Evolutionary conservation across 805 yeast species (phyloP).

Genomic region (Clavispora santaluciae): DNA sequence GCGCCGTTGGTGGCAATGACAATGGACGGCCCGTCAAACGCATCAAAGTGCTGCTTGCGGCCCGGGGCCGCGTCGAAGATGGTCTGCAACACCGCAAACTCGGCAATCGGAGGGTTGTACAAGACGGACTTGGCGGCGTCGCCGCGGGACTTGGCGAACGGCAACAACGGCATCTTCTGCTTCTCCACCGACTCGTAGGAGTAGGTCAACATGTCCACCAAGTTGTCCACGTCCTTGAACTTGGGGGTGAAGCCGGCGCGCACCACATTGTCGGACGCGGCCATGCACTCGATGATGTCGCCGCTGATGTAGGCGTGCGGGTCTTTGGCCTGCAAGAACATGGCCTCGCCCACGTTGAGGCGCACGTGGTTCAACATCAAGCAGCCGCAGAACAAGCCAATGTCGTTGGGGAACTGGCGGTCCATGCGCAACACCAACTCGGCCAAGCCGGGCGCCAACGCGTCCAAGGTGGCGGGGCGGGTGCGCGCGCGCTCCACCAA

Average conservation of each 20-base stretch:
- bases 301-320: conserved; percentile 98
- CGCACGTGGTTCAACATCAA: conserved; percentile 83
- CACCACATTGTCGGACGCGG: conserved; percentile 96
- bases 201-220: conserved; percentile 89
- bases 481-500: conserved; percentile 62
- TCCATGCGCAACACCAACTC: conserved; percentile 72
- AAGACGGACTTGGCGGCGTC: conserved; percentile 56
- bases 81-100: conserved; percentile 89
- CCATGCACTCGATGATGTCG: conserved; percentile 99
- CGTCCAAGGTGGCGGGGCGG: conserved; percentile 55
- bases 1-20: conserved; percentile 77
- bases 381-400: conserved; percentile 96
- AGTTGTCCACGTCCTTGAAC: conserved; percentile 88
- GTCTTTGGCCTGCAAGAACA: conserved; percentile 93
- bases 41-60: conserved; percentile 52
- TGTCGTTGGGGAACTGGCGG: conserved; percentile 86
- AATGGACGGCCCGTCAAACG: conserved; percentile 82
- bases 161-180: conserved; percentile 77
- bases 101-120: conserved; percentile 95
- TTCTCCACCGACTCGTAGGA: conserved; percentile 83
- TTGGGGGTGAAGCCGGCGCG: conserved; percentile 99
- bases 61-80: conserved; percentile 46
- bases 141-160: conserved; percentile 58
- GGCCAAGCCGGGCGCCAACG: conserved; percentile 49
- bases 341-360: conserved; percentile 86